Evolutionary conservation across 2,329 filamentous ascomycete species (phyloP).

Genomic region (Scytalidium lignicola): DNA sequence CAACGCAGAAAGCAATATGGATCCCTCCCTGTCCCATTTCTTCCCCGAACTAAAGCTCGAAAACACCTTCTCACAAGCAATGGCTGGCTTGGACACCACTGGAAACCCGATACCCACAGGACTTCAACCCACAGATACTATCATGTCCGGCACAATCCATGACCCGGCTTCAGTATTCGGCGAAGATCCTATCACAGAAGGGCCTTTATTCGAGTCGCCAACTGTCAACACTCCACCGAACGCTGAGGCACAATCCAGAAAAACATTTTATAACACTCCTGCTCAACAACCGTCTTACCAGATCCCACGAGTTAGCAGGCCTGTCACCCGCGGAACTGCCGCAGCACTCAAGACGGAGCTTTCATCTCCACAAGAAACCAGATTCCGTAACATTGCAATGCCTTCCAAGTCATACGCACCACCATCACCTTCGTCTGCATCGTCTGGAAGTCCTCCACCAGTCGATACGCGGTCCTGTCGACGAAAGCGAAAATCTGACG

Average conservation of each 20-base stretch:
- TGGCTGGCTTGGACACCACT: constrained; percentile 17
- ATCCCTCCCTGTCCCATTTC: constrained; percentile 21
- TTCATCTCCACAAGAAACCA: constrained; percentile 20
- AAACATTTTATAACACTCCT: constrained; percentile 22
- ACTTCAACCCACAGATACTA: constrained; percentile 7
- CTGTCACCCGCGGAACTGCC: not conserved
- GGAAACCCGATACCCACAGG: constrained; percentile 7
- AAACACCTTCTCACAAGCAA: constrained; percentile 17
- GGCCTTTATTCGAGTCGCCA: constrained; percentile 22
- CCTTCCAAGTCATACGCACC: constrained; percentile 44
- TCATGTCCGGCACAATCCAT: not conserved
- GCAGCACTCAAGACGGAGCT: constrained; percentile 3
- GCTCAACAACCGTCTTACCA: not conserved
- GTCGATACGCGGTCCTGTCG: constrained; percentile 43
- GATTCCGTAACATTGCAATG: not conserved
- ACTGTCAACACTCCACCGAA: constrained; percentile 7
- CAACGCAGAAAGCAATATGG: constrained; percentile 13
- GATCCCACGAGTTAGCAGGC: not conserved
- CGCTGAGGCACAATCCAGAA: constrained; percentile 8
- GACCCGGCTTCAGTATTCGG: constrained; percentile 20
- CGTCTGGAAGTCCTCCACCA: constrained; percentile 35
- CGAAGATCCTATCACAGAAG: constrained; percentile 18
- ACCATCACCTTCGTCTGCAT: constrained; percentile 38
- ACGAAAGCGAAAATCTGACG: constrained; percentile 33
- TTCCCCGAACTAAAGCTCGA: constrained; percentile 24